phyloP scores from a whole-genome alignment of 1,139 yeast species.

The Entelexis sorbosivorans region DNA sequence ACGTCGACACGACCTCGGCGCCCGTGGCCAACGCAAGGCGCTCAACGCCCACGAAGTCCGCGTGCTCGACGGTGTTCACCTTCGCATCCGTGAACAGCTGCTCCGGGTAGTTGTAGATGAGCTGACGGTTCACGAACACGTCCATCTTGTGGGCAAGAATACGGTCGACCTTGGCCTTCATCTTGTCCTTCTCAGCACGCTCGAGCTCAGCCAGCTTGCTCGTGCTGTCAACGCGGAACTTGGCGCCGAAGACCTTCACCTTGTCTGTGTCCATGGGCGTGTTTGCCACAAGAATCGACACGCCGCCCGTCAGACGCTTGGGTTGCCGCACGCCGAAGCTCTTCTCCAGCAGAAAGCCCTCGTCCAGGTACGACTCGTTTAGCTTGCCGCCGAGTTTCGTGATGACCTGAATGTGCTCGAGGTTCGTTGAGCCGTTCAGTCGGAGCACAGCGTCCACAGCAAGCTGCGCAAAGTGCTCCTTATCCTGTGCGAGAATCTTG shows the following conservation, averaged over 20 bases:
- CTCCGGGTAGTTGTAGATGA: slow-evolving; percentile 96
- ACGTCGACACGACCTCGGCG: slow-evolving; percentile 95
- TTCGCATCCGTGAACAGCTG: slow-evolving; percentile 80
- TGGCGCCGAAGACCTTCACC: slow-evolving; percentile 95
- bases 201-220: slow-evolving; percentile 90
- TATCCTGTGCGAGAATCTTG: slow-evolving; percentile 88
- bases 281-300: slow-evolving; percentile 82
- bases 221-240: slow-evolving; percentile 92
- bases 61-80: slow-evolving; percentile 91
- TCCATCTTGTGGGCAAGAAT: slow-evolving; percentile 74
- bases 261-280: slow-evolving; percentile 95
- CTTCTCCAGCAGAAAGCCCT: slow-evolving; percentile 86
- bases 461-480: slow-evolving; percentile 71
- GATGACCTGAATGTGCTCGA: slow-evolving; percentile 87
- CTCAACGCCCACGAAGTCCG: slow-evolving; percentile 97
- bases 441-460: slow-evolving; percentile 93
- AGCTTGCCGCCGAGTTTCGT: slow-evolving; percentile 89
- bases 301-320: slow-evolving; percentile 68
- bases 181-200: slow-evolving; percentile 87
- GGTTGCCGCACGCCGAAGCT: slow-evolving; percentile 93
- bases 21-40: slow-evolving; percentile 94
- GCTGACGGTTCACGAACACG: slow-evolving; percentile 88
- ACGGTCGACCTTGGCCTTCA: slow-evolving; percentile 82
- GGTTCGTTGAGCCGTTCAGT: slow-evolving; percentile 84
- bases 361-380: slow-evolving; percentile 86